These are phyloP conservation scores for Lolium multiflorum DNA, from an alignment of 176 grass and related monocot species.

Conservation along the genomic window DNA sequence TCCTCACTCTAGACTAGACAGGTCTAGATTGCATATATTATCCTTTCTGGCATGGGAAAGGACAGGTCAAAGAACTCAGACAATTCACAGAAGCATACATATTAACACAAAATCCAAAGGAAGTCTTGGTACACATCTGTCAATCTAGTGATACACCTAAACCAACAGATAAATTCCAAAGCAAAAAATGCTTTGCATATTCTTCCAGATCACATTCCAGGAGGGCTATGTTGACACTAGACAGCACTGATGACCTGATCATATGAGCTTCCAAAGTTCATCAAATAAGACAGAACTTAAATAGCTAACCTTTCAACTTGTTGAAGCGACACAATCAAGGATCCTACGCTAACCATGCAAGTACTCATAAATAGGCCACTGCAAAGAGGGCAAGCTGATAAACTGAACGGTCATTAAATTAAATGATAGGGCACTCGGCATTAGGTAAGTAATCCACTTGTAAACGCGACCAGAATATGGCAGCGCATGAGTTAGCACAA, in stretches of 20 bases:
- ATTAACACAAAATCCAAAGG: constrained; percentile 23
- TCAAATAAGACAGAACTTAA: constrained; percentile 31
- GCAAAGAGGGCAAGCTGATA: constrained; percentile 15
- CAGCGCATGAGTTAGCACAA: too few relatives aligned
- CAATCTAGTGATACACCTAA: background rate
- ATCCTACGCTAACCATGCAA: constrained; percentile 39
- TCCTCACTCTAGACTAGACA: constrained; percentile 33
- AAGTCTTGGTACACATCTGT: constrained; percentile 6
- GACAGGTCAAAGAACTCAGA: constrained; percentile 26
- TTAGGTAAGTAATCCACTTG: constrained; percentile 7
- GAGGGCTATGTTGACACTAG: constrained; percentile 8
- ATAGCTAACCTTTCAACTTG: constrained; percentile 39
- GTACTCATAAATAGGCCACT: constrained; percentile 15
- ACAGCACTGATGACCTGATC: constrained; percentile 2
- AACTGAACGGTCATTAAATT: constrained; percentile 17
- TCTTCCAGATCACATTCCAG: background rate
- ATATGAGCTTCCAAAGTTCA: constrained; percentile 19
- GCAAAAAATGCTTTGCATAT: background rate
- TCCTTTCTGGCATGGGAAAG: constrained; percentile 31
- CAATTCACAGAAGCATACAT: background rate
- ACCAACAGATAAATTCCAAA: background rate
- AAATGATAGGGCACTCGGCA: constrained; percentile 23
- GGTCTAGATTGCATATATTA: constrained; percentile 25
- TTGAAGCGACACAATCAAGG: constrained; percentile 28
- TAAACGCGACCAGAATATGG: too few relatives aligned